Evolutionary conservation across 2,329 filamentous ascomycete genomes (phyloP).

Genomic region (Fonsecaea pedrosoi): DNA sequence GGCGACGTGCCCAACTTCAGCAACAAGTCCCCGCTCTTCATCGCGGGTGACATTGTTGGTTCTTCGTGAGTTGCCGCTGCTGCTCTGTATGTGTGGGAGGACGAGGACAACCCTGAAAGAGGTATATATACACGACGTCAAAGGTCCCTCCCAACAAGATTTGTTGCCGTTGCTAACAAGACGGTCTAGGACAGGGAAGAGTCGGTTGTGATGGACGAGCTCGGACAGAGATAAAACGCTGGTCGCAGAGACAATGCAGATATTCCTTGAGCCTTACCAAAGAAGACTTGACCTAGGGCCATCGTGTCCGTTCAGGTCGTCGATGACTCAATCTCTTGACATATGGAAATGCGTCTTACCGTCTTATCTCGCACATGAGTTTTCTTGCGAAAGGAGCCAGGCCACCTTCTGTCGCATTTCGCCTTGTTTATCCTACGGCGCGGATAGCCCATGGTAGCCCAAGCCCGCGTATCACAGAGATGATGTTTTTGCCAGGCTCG

Average conservation of each 20-base stretch:
- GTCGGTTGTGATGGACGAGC: not conserved
- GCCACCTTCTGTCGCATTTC: too few species aligned
- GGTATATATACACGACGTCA: not conserved
- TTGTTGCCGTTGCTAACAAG: not conserved
- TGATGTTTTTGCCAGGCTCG: too few species aligned
- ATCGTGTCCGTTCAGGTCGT: too few species aligned
- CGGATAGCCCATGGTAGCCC: too few species aligned
- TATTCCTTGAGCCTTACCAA: not conserved
- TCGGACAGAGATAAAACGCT: not conserved
- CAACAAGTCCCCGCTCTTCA: conserved; percentile 31
- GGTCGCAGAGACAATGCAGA: not conserved
- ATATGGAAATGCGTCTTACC: too few species aligned
- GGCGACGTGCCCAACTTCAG: conserved; percentile 38
- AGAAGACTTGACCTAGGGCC: not conserved
- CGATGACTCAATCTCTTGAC: too few species aligned
- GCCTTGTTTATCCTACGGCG: too few species aligned
- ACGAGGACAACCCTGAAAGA: not conserved
- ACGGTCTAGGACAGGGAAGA: not conserved
- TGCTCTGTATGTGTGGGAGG: not conserved
- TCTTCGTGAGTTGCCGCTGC: conserved; percentile 2
- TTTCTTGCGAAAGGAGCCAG: too few species aligned
- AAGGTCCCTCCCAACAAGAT: not conserved
- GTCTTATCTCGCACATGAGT: too few species aligned
- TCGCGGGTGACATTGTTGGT: conserved; percentile 28
- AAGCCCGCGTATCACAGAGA: too few species aligned